Conservation (phyloP, 345 rosid genomes). For the Brassica carinata region DNA sequence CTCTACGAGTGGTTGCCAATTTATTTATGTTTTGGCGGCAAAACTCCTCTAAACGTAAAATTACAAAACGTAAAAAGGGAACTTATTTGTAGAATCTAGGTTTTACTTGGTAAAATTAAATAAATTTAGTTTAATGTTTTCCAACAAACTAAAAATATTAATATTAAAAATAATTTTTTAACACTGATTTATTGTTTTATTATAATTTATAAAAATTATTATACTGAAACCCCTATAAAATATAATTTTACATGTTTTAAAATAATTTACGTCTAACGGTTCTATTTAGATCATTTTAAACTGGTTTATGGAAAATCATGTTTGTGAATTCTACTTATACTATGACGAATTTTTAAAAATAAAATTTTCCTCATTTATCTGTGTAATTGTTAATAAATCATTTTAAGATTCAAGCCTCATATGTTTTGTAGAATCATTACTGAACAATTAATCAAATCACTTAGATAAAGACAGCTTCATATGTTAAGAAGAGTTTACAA, state of each 20-base stretch:
- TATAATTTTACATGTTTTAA: neutral
- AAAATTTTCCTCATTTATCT: neutral
- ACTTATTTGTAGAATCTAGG: neutral
- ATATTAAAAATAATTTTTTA: neutral
- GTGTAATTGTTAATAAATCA: neutral
- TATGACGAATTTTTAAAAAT: neutral
- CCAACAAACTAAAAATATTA: neutral
- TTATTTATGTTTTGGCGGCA: neutral
- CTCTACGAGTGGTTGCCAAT: neutral
- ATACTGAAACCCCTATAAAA: neutral
- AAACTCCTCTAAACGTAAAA: neutral
- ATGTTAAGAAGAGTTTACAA: neutral
- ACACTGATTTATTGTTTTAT: neutral
- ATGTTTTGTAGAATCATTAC: neutral
- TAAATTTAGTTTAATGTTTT: neutral
- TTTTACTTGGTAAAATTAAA: neutral
- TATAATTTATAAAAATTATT: neutral
- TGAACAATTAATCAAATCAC: neutral
- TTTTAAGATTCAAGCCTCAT: neutral
- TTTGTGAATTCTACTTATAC: neutral
- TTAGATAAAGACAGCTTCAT: neutral
- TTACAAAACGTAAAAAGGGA: neutral
- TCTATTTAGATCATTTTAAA: neutral
- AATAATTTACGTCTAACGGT: neutral
- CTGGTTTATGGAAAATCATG: neutral